A percentile compares a stretch with the other conserved stretches of the same genome.
These are phyloP conservation scores for Leccinum boreale DNA, from an alignment of 768 basidiomycete species.

Conservation along the genomic window DNA sequence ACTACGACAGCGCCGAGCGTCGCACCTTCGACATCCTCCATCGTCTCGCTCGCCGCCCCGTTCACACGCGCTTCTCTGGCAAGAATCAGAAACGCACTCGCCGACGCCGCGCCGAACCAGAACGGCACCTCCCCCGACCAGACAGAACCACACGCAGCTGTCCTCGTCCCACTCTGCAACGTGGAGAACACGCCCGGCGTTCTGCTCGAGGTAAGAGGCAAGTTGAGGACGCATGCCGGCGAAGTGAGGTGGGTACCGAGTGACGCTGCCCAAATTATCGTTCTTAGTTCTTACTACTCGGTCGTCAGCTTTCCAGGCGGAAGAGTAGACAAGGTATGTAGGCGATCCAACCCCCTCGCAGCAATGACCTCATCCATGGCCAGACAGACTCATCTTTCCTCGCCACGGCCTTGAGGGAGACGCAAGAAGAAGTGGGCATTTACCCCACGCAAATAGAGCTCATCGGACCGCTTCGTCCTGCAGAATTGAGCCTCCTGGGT, in stretches of 20 bases:
- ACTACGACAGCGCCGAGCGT: constrained; percentile 5
- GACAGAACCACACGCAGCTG: constrained; percentile 54
- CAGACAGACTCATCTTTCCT: constrained; percentile 54
- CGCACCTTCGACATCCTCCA: constrained; percentile 9
- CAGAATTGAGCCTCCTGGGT: constrained; percentile 55
- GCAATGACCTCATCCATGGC: not conserved
- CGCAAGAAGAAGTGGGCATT: constrained; percentile 71
- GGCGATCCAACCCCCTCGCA: constrained; percentile 8
- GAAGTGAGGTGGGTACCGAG: constrained; percentile 63
- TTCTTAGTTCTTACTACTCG: not conserved
- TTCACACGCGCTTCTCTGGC: constrained; percentile 36
- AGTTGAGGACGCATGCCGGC: constrained; percentile 69
- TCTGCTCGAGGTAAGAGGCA: constrained; percentile 66
- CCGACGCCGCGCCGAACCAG: constrained; percentile 6
- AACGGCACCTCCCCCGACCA: constrained; percentile 17
- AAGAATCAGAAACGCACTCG: constrained; percentile 30
- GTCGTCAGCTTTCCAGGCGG: constrained; percentile 72
- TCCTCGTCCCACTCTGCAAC: constrained; percentile 77
- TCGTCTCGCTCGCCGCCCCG: constrained; percentile 34
- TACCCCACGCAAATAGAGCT: constrained; percentile 57
- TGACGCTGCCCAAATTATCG: not conserved
- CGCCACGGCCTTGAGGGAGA: constrained; percentile 66
- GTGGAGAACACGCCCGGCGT: constrained; percentile 63
- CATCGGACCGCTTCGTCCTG: constrained; percentile 61
- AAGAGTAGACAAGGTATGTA: constrained; percentile 56